Evolutionary conservation across 2,329 filamentous ascomycete species (phyloP).

Genomic region (Hirsutella rhossiliensis): DNA sequence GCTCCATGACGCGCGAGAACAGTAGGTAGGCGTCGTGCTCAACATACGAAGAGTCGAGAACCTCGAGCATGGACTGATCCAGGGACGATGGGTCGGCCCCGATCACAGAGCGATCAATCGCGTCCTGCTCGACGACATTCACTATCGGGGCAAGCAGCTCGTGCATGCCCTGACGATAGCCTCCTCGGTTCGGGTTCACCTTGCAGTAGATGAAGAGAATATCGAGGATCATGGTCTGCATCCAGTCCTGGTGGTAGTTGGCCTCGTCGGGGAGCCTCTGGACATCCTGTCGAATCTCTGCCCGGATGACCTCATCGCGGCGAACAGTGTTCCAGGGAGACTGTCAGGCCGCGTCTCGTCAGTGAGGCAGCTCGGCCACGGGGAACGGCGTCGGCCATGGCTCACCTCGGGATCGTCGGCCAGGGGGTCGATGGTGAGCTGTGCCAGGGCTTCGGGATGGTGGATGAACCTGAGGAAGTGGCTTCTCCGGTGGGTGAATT

Average conservation of each 20-base stretch:
- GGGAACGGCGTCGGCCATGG: conserved; percentile 4
- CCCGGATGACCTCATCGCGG: conserved; percentile 69
- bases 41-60: conserved; percentile 61
- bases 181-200: conserved; percentile 71
- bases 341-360: conserved; percentile 27
- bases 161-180: conserved; percentile 98
- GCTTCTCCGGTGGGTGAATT: conserved; percentile 60
- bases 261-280: conserved; percentile 83
- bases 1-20: conserved; percentile 80
- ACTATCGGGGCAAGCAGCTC: conserved; percentile 85
- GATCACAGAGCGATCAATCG: conserved; percentile 42
- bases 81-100: conserved; percentile 16
- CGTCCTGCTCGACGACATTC: conserved; percentile 73
- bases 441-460: conserved; percentile 65
- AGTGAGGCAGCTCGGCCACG: conserved; percentile 22
- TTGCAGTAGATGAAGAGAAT: conserved; percentile 94
- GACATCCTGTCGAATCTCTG: conserved; percentile 90
- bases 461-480: conserved; percentile 75
- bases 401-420: conserved; percentile 59
- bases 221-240: conserved; percentile 74
- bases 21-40: conserved; percentile 87
- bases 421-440: conserved; percentile 67
- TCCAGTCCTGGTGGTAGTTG: conserved; percentile 71
- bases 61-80: conserved; percentile 46
- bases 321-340: conserved; percentile 86